Base-by-base conservation (phyloP, 2,329 filamentous ascomycete genomes). In the Trematosphaeria pertusa region DNA sequence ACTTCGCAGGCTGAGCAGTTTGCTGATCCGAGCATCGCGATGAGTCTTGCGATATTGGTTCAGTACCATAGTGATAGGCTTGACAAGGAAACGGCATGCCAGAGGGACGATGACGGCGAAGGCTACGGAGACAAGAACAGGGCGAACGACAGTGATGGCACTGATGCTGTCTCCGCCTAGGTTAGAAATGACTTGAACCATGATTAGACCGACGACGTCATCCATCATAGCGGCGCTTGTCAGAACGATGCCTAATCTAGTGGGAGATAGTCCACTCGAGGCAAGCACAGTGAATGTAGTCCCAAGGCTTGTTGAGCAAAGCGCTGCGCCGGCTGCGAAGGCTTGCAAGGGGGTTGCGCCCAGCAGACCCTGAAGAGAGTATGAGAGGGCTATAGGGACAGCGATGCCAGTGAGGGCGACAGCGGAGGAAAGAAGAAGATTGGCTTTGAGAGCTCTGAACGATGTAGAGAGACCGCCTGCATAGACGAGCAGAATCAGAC, bases 191-290 rank as follows among this genome's bases (percentile, higher is more conserved):
- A 93, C 80, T 55, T 89, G 83, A 0, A 91, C 86, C 82, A 93
- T 87, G 6, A 92, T 82, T 8, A 93, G 73, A 0, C 88, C 88
- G 1, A 89, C 81, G 0, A 93, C 85, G 70, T 94, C 89, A 63
- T 94, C 89, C 73, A 94, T 82, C 82, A 94, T 89, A 0, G 89
- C 89, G 1, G 88, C 88, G 48, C 82, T 86, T 2, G 83, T 82
- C 0, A 91, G 76, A 0, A 94, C 81, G 7, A 72, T 84, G 46
- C 73, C 89, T 0, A 86, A 64, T 2, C 82, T 72, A 7, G 79
- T 84, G 2, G 73, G 65, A n/a, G 73, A 73, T 9, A 87, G 67
- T 2, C 77, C 77, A 2, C 83, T 85, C 7, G 89, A 86, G 0
- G 79, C 81, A 0, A 87, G 70, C 3, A 87, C 78, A 0, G 83